Conservation (phyloP, 1,284 basidiomycete genomes). For the Volvariella volvacea region DNA sequence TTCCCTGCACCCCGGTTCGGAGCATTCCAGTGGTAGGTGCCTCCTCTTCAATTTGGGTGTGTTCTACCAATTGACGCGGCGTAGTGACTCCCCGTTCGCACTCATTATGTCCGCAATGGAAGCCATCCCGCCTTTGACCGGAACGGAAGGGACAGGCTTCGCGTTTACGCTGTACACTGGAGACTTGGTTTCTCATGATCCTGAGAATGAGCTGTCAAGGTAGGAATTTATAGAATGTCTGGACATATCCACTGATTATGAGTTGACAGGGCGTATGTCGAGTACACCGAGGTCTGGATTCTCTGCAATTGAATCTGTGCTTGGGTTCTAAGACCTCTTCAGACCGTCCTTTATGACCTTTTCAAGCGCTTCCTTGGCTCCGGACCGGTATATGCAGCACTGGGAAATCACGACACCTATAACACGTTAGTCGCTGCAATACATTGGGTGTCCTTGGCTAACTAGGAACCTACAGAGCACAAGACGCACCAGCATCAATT, state of each 20-base stretch:
- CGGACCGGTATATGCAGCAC: conserved; percentile 63
- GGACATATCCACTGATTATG: conserved; percentile 1
- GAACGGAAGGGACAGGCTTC: conserved; percentile 54
- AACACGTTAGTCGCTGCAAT: conserved; percentile 40
- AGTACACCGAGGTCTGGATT: conserved; percentile 51
- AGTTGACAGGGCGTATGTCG: conserved; percentile 31
- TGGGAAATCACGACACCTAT: conserved; percentile 77
- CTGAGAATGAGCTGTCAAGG: conserved; percentile 58
- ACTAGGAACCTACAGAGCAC: conserved; percentile 34
- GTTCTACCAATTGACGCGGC: neutral
- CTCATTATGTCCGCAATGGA: conserved; percentile 55
- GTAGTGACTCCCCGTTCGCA: conserved; percentile 65
- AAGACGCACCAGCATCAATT: conserved; percentile 57
- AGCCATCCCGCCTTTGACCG: conserved; percentile 63
- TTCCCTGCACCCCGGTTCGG: conserved; percentile 65
- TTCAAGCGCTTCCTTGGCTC: conserved; percentile 54
- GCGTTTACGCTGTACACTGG: conserved; percentile 70
- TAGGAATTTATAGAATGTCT: conserved; percentile 15
- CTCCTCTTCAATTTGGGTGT: neutral
- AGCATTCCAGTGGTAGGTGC: conserved; percentile 46
- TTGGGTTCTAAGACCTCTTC: conserved; percentile 4
- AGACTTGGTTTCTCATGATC: conserved; percentile 71
- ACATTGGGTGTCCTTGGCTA: conserved; percentile 3
- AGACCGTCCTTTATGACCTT: conserved; percentile 62
- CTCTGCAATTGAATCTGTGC: neutral